Evolutionary conservation across 2,329 filamentous ascomycete species (phyloP).

Genomic region (Trichoderma sp.): DNA sequence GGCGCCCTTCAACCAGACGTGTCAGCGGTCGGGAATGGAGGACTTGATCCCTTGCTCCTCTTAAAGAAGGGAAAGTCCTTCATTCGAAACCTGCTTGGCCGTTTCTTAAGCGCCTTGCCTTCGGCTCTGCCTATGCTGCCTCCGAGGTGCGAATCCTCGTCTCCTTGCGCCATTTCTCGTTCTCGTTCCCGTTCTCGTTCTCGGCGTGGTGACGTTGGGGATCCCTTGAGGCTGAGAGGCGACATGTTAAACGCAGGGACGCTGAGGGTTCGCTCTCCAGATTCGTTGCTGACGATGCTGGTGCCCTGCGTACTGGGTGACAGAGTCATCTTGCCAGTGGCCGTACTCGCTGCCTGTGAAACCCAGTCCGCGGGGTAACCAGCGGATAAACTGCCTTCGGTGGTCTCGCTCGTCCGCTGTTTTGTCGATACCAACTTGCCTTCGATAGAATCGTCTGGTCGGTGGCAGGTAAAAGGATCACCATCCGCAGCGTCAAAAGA

Average conservation of each 20-base stretch:
- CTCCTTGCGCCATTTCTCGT: constrained; percentile 22
- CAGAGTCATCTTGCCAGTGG: constrained; percentile 61
- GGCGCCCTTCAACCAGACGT: constrained; percentile 31
- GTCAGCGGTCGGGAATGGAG: constrained; percentile 35
- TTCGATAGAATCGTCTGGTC: constrained; percentile 33
- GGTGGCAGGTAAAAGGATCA: constrained; percentile 46
- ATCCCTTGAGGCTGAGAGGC: constrained; percentile 36
- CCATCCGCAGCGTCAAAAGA: constrained; percentile 48
- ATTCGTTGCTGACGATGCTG: constrained; percentile 62
- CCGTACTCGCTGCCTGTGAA: constrained; percentile 61
- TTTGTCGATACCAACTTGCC: constrained; percentile 45
- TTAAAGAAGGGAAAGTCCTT: constrained; percentile 58
- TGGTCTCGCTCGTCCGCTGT: constrained; percentile 60
- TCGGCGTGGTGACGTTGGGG: constrained; percentile 28
- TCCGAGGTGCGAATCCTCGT: constrained; percentile 38
- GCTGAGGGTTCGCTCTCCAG: constrained; percentile 49
- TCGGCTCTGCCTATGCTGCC: constrained; percentile 49
- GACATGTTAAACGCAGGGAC: constrained; percentile 42
- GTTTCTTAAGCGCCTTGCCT: constrained; percentile 56
- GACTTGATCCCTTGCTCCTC: constrained; percentile 46
- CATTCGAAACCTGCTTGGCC: constrained; percentile 62
- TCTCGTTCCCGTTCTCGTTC: constrained; percentile 22
- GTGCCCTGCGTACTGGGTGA: constrained; percentile 66
- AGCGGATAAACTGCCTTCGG: constrained; percentile 57
- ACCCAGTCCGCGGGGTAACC: constrained; percentile 59